Evolutionary conservation across 2,329 filamentous ascomycete genomes (phyloP), one percentile per base, ranked within the genome.

Genomic region (Fusarium keratoplasticum): DNA sequence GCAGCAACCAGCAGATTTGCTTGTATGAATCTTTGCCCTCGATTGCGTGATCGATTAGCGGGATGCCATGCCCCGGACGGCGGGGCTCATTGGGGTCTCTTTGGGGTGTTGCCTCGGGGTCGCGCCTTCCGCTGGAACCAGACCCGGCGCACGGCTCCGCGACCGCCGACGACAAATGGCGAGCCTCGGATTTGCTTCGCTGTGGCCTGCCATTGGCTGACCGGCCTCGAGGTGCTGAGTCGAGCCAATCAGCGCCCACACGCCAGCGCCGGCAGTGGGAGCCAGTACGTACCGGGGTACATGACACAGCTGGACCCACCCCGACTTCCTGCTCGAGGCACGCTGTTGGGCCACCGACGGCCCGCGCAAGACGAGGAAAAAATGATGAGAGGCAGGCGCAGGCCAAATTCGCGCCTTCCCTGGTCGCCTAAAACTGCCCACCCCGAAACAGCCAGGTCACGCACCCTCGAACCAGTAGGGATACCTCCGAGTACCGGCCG

Each of bases 41-140:
- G 74, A 79, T 79, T 79, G 77, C 77, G 77, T 79, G 77, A 79
- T 79, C 77, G 77, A 77, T 79, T 78, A 78, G 76, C 75, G 76
- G 76, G 74, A 77, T 76, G 73, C 71, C 76, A 77, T 72, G 76
- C 76, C 76, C 76, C 76, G 73, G 76, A 76, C 76, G 65, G 76
- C 76, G 76, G 75, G 76, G 67, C 76, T 75, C 73, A 76, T 60
- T 52, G 66, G 58, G 60, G 60, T 70, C 57, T 44, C 70, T 67
- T 72, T 58, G 67, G 71, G 62, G 69, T 70, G 72, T 55, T 73
- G 58, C 70, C 66, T 75, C 64, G 75, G 70, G 70, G 73, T 75
- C 70, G 66, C 72, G 64, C 59, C 72, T 71, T 66, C 72, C 72
- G 62, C 62, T 75, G 35, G 55, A 64, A 64, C 50, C 40, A 52